Evolutionary conservation across 2,329 filamentous ascomycete species (phyloP), one percentile per base, ranked within the genome.

Genomic region (Helminthosporium solani): DNA sequence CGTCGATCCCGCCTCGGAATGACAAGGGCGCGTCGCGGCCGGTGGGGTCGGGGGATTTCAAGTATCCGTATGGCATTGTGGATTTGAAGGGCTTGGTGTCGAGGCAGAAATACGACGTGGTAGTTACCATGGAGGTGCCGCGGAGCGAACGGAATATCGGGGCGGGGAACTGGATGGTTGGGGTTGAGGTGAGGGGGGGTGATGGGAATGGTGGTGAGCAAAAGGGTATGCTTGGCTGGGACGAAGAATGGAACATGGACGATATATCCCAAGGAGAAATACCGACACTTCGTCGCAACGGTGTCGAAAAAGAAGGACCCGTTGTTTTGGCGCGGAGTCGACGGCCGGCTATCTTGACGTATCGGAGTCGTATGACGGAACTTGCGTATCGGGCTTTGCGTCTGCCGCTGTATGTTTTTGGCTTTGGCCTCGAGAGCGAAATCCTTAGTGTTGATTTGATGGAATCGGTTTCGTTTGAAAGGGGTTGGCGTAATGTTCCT

Each of bases 161-260:
- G 2, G 80, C 81, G 12, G 94, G 94, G 21, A 97, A 97, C 73
- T 97, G 96, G 76, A 99, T 99, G 94, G 75, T 97, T 15, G 85
- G 88, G 37, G 74, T 96, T 14, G 80, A 83, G 49, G 80, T 96
- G 41, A 43, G 42, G 2, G 38, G 46, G 0, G 51, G 47, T 2
- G 42, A 41, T 2, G 49, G 52, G 25, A 47, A 49, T 20, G 12
- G 25, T 7, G 25, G 25, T 27, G 40, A 15, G 16, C 39, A 53
- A 9, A 62, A 55, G 40, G 48, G 50, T 6, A 31, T 58, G 34
- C 43, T 68, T 7, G 62, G 59, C 3, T 70, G 61, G 56, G 62
- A 63, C 21, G 63, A 68, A 16, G 65, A n/a, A n/a, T n/a, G n/a
- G n/a, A n/a, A n/a, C n/a, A n/a, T n/a, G n/a, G n/a, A n/a, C n/a